phyloP scores from a whole-genome alignment of 805 yeast species.

The baker's yeast (Saccharomyces cerevisiae) region DNA sequence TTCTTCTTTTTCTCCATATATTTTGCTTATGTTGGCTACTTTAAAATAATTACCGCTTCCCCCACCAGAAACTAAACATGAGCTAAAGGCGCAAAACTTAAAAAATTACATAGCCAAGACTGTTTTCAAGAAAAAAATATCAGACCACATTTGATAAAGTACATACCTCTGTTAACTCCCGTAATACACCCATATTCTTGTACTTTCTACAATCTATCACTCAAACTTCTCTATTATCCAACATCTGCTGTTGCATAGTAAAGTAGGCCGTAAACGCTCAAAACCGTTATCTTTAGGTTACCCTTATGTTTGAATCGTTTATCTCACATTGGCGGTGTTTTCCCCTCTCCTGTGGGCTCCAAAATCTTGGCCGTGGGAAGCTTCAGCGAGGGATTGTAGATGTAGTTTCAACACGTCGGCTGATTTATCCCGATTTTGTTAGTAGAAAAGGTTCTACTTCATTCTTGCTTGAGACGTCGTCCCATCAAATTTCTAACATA shows the following conservation, averaged over 20 bases:
- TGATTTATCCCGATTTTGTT: neutral
- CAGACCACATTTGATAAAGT: too few species aligned
- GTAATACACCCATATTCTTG: too few species aligned
- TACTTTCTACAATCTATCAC: constrained; percentile 1
- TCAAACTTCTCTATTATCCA: neutral
- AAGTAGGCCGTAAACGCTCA: neutral
- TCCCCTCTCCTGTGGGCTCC: neutral
- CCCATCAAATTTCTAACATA: neutral
- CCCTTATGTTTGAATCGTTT: neutral
- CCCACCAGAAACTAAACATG: too few species aligned
- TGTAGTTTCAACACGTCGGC: neutral
- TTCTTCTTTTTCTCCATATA: too few species aligned
- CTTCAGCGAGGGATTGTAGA: neutral
- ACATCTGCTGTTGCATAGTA: neutral
- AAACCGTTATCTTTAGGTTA: neutral
- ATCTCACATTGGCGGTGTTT: neutral
- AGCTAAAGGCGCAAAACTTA: too few species aligned
- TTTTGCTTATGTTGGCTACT: too few species aligned
- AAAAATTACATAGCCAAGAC: too few species aligned
- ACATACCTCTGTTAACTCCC: too few species aligned
- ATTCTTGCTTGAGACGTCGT: neutral
- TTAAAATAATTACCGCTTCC: too few species aligned
- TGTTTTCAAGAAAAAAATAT: too few species aligned
- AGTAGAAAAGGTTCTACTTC: neutral
- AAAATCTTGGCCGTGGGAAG: neutral